Conservation (phyloP, 768 basidiomycete genomes). For the Podaxis sp. region DNA sequence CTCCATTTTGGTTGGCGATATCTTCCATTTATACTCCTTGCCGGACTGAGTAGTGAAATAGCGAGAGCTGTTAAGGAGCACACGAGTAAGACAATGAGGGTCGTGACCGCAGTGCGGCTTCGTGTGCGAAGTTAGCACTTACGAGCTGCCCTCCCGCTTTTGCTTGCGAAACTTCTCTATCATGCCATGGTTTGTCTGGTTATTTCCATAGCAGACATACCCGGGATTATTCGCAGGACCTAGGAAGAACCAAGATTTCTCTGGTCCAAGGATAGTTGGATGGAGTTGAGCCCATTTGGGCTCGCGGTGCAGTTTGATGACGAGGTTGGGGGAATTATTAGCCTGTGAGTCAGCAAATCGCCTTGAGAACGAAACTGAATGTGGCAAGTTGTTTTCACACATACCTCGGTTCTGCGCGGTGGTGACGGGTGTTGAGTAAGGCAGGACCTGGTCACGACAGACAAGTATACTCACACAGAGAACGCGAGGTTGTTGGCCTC, state of each 20-base stretch:
- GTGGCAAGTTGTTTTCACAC: neutral
- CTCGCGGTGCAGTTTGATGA: conserved; percentile 44
- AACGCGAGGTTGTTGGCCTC: neutral
- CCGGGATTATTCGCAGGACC: conserved; percentile 61
- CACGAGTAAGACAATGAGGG: neutral
- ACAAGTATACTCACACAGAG: conserved; percentile 2
- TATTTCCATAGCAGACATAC: conserved; percentile 67
- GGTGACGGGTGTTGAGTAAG: neutral
- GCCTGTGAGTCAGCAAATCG: neutral
- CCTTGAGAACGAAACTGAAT: neutral
- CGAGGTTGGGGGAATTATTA: conserved; percentile 12
- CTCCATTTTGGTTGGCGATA: conserved; percentile 60
- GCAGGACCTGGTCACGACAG: neutral
- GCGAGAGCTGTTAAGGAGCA: conserved; percentile 45
- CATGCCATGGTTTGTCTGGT: conserved; percentile 52
- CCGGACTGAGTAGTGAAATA: conserved; percentile 73
- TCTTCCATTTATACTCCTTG: conserved; percentile 73
- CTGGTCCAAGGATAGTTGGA: conserved; percentile 75
- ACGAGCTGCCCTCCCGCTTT: conserved; percentile 61
- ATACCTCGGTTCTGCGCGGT: conserved; percentile 7
- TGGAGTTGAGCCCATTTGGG: conserved; percentile 73
- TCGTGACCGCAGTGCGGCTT: neutral
- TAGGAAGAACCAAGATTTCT: conserved; percentile 70
- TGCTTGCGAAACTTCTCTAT: conserved; percentile 48
- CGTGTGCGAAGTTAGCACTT: conserved; percentile 23